Conservation (phyloP, 83 land plant genomes). For the Picea abies region DNA sequence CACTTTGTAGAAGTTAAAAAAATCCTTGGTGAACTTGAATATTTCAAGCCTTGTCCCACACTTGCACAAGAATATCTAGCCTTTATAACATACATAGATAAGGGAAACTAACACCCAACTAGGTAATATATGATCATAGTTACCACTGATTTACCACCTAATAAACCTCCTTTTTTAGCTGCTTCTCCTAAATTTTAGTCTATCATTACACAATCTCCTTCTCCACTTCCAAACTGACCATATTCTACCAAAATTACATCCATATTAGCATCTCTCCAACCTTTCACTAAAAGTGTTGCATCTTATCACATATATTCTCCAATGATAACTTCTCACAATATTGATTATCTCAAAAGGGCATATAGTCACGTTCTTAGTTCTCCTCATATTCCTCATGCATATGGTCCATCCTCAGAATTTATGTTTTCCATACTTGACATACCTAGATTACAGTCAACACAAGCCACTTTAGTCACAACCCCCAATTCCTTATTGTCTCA, state of each 20-base stretch:
- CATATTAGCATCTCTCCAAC: not conserved
- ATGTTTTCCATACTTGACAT: not conserved
- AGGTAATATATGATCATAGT: no score
- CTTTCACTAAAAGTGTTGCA: not conserved
- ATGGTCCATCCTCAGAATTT: not conserved
- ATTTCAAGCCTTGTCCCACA: not conserved
- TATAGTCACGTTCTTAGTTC: not conserved
- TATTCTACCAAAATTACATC: not conserved
- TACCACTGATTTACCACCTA: no score
- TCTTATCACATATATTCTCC: not conserved
- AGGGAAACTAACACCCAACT: not conserved
- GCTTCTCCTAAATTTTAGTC: no score
- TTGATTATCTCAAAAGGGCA: not conserved
- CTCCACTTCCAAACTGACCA: not conserved
- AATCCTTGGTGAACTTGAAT: not conserved
- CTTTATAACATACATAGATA: conserved; percentile 26
- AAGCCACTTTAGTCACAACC: not conserved
- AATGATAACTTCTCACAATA: not conserved
- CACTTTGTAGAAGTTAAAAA: no score
- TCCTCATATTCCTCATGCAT: not conserved
- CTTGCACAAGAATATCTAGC: conserved; percentile 32
- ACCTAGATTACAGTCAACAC: not conserved
- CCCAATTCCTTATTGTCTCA: not conserved
- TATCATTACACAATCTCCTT: not conserved
- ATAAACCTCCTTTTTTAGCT: no score